Evolutionary conservation across 2,329 filamentous ascomycete genomes (phyloP).

Genomic region (Microcyclosporella mali): DNA sequence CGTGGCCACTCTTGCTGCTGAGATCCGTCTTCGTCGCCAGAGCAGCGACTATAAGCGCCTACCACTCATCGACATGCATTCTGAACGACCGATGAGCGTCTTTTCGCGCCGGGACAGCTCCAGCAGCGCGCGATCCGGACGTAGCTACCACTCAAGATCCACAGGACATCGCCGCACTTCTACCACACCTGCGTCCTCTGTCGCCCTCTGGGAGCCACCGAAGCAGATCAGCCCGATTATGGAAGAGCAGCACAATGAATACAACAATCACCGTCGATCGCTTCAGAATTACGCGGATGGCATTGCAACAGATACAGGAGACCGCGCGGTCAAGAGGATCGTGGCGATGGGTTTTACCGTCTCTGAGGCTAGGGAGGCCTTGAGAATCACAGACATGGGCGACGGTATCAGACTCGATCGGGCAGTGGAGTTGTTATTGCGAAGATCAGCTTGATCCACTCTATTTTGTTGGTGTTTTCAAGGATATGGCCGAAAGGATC

Average conservation of each 20-base stretch:
- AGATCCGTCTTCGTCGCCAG: conserved; percentile 36
- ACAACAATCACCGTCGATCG: conserved; percentile 7
- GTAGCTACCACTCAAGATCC: not conserved
- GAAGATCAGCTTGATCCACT: conserved; percentile 21
- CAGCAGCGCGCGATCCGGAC: conserved; percentile 21
- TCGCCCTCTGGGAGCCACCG: conserved; percentile 7
- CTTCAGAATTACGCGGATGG: conserved; percentile 10
- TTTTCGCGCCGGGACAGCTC: conserved; percentile 20
- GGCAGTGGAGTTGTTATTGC: conserved; percentile 51
- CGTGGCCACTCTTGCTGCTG: conserved; percentile 38
- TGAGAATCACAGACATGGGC: conserved; percentile 54
- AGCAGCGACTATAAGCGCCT: conserved; percentile 33
- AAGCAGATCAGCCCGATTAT: conserved; percentile 26
- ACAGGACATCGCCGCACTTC: not conserved
- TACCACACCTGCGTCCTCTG: not conserved
- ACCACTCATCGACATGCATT: conserved; percentile 33
- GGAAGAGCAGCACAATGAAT: conserved; percentile 22
- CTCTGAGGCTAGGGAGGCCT: conserved; percentile 50
- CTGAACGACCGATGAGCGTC: conserved; percentile 34
- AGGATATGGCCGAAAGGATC: not conserved
- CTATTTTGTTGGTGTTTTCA: not conserved
- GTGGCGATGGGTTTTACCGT: conserved; percentile 56
- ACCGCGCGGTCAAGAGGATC: conserved; percentile 51
- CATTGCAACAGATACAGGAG: conserved; percentile 39
- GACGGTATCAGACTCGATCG: conserved; percentile 53